Evolutionary conservation across 805 yeast species (phyloP), one percentile per base, ranked within the genome.

Genomic region (Kodamaea nitidulidarum): DNA sequence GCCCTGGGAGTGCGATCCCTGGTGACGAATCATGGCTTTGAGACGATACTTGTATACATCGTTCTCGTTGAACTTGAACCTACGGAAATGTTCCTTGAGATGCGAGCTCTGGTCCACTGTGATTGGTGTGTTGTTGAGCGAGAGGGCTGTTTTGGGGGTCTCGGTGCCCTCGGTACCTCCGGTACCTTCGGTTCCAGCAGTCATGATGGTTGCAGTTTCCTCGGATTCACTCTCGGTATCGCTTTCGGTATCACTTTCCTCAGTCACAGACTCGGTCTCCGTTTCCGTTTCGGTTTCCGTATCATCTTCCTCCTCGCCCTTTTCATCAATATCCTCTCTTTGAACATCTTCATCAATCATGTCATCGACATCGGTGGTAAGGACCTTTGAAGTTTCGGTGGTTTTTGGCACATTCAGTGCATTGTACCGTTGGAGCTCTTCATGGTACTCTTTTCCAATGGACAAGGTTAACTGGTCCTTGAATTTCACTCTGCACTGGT

Each of bases 1-100:
- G 1, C 98, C 98, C 32, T 79, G 76, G 15, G 80, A 73, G 59
- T 90, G 97, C 1, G 91, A 80, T 0, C 98, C 98, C 33, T 81
- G 78, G 56, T 93, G 98, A 47, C 88, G 75, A 14, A 93, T 79
- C 45, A 87, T 65, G 0, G 96, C 84, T 45, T 73, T 75, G 26
- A 93, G 67, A 43, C 67, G 66, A 56, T 86, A 88, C 29, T 64
- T 71, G 43, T 60, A 65, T 24, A 55, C 56, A 45, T 65, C 70
- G 41, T 67, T 65, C 7, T 65, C 71, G 47, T 60, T 61, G 54
- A 65, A 65, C 44, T 66, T 60, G 47, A 63, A 50, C 45, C 60
- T 42, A 45, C 64, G 52, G 55, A 65, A 67, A 41, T 65, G 70
- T 15, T 54, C 54, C 34, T 54, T 55, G 41, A 68, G 52, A 38